A percentile compares a stretch with the other conserved stretches of the same genome.
Conservation (phyloP, 345 rosid species). For the Salix arbutifolia region DNA sequence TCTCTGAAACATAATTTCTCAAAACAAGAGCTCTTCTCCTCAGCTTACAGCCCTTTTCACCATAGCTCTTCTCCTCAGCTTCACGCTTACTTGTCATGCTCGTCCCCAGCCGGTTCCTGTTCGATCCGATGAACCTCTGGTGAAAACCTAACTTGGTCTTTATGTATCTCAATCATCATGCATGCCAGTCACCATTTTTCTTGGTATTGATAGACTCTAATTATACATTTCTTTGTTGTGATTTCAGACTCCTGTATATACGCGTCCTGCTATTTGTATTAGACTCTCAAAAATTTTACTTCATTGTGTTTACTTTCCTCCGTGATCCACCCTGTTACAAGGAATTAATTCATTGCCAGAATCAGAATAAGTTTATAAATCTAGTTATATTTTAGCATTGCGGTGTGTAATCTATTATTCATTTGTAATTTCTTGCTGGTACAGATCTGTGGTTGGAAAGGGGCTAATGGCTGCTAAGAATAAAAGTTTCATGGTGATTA, state of each 20-base stretch:
- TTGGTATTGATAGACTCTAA: neutral
- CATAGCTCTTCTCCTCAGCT: conserved; percentile 19
- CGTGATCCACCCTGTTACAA: neutral
- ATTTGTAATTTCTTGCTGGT: neutral
- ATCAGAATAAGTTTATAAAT: neutral
- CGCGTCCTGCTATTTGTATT: neutral
- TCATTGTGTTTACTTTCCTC: neutral
- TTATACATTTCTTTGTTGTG: neutral
- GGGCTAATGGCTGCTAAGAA: neutral
- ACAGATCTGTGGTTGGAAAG: neutral
- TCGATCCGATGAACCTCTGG: neutral
- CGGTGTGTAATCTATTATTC: neutral
- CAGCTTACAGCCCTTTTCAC: conserved; percentile 23
- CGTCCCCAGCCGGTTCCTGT: conserved; percentile 9
- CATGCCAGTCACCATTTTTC: neutral
- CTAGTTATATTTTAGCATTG: neutral
- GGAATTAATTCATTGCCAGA: neutral
- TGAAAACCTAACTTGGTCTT: neutral
- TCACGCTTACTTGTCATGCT: conserved; percentile 17
- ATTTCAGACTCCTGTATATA: no score
- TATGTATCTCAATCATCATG: no score
- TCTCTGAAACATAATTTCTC: no score
- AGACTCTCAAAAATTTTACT: neutral
- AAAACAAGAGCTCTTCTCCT: neutral
- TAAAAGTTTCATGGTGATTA: neutral